phyloP scores from a whole-genome alignment of 257 asterid species.

The Leptodermis oblonga region DNA sequence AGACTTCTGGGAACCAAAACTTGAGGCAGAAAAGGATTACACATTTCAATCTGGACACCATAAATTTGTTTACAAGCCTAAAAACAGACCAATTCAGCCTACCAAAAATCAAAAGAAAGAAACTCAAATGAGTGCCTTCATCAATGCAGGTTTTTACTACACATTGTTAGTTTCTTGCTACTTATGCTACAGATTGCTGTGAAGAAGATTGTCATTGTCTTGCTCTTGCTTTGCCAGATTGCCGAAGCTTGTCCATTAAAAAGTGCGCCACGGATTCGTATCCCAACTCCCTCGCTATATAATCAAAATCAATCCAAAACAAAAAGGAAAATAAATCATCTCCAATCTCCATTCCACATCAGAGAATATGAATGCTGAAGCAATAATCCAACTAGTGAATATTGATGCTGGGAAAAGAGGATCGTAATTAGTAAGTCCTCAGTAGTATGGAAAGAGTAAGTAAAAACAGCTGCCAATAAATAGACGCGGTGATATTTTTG shows the following conservation, averaged over 20 bases:
- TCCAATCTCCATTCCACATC: too few species aligned
- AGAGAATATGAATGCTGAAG: too few species aligned
- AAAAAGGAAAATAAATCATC: background rate
- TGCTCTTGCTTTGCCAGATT: conserved; percentile 25
- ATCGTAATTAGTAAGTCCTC: too few species aligned
- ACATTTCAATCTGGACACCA: background rate
- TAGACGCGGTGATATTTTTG: too few species aligned
- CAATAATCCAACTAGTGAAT: too few species aligned
- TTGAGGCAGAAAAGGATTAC: background rate
- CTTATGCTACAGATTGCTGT: too few species aligned
- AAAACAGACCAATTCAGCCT: background rate
- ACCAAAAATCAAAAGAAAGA: background rate
- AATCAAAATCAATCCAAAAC: background rate
- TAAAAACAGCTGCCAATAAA: too few species aligned
- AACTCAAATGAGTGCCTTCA: background rate
- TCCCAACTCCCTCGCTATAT: conserved; percentile 66
- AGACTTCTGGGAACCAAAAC: background rate
- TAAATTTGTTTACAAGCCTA: background rate
- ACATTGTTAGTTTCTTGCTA: too few species aligned
- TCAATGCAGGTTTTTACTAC: too few species aligned
- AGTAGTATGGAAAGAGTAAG: too few species aligned
- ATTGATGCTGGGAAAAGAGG: too few species aligned
- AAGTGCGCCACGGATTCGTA: conserved; percentile 77
- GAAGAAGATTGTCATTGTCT: too few species aligned
- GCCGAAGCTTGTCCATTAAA: conserved; percentile 58